These are phyloP conservation scores for Phaeosphaeriaceae sp. DNA, from an alignment of 2,329 filamentous ascomycete genomes.

Conservation along the genomic window DNA sequence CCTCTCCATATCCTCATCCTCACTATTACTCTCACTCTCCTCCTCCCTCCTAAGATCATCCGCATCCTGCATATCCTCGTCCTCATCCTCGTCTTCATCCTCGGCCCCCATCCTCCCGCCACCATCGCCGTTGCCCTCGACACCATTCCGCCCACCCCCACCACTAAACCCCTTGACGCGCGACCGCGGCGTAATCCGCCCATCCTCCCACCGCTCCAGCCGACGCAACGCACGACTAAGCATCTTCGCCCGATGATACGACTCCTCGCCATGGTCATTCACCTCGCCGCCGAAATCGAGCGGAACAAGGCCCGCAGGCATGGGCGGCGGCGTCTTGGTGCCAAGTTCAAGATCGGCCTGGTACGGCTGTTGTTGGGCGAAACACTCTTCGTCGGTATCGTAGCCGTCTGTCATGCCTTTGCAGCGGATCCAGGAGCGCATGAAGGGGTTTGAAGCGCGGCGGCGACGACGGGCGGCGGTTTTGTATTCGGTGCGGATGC, in stretches of 20 bases:
- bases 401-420: slow-evolving; percentile 55
- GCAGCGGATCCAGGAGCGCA: slow-evolving; percentile 70
- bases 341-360: slow-evolving; percentile 40
- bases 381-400: slow-evolving; percentile 53
- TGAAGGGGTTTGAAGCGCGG: slow-evolving; percentile 69
- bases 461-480: slow-evolving; percentile 67
- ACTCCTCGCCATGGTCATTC: slow-evolving; percentile 80
- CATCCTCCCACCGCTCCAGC: slow-evolving; percentile 71
- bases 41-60: no score
- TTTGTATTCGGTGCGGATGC: slow-evolving; percentile 70
- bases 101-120: slow-evolving; percentile 28
- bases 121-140: slow-evolving; percentile 7
- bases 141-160: slow-evolving; percentile 3
- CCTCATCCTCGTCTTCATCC: slow-evolving; percentile 39
- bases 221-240: slow-evolving; percentile 69
- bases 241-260: slow-evolving; percentile 68
- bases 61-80: slow-evolving; percentile 16
- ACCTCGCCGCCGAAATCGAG: slow-evolving; percentile 61
- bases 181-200: slow-evolving; percentile 32
- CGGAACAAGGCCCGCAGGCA: slow-evolving; percentile 64
- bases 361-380: slow-evolving; percentile 45
- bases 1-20: slow-evolving; percentile 25
- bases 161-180: slow-evolving; percentile 26
- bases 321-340: slow-evolving; percentile 39
- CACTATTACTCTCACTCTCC: slow-evolving; percentile 39